Base-by-base conservation (phyloP, 2,329 filamentous ascomycete genomes). In the Pyrenophora graminea region DNA sequence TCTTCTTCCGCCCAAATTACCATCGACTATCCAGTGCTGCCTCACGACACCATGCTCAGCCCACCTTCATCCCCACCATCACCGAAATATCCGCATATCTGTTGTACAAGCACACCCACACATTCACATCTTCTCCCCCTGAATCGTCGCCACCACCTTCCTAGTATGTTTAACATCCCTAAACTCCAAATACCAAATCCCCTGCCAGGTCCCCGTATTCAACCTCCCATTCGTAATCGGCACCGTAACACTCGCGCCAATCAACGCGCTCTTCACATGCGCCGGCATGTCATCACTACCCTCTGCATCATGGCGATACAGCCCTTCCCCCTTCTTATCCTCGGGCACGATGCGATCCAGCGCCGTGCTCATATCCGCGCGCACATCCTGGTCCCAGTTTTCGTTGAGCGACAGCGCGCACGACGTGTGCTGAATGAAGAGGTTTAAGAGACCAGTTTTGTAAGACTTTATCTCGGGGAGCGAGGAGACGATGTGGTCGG, bases 181-280 rank as follows among this genome's bases (percentile, higher is more conserved):
- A 72, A 97, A 97, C 75, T 97, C 94, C 59, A 97, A 77, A 73
- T 95, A 96, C 89, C 90, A 97, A 53, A 97, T 93, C 0, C 94
- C 85, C 85, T 94, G 90, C 90, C 89, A 93, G 13, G 84, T 87
- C 1, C 85, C 85, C 13, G 80, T 84, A 8, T 78, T 86, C 70
- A 97, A 73, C 63, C 83, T 86, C 33, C 94, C 94, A 67, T 97
- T 86, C 53, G 84, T 88, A 72, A 99, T 97, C 1, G 94, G 94
- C 51, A 99, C 88, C 5, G 87, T 93, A 2, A 97, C 85, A 62
- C 89, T 96, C 3, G 92, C 90, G 12, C 94, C 94, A 25, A 97
- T 82, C 42, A 99, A 77, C 0, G 91, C 89, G 51, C 87, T 91
- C 77, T 99, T 99, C 73, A 99, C 88, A 74, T 99, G 94, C 52